Evolutionary conservation across 306 rosid genomes (phyloP).

Genomic region (Gastrolobium villosum): DNA sequence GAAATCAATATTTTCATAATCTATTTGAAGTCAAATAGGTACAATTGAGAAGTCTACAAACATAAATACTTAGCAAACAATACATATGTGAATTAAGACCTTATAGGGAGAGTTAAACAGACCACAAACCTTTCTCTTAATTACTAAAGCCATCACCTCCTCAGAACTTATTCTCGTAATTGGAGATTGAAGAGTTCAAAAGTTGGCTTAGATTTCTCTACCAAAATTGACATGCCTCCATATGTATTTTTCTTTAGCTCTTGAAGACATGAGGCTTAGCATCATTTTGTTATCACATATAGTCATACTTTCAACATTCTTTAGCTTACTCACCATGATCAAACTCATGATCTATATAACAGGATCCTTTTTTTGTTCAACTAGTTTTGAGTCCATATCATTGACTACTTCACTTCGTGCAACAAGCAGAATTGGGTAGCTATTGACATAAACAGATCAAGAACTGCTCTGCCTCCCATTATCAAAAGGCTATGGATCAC

Average conservation of each 20-base stretch:
- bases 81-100: background rate
- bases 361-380: conserved; percentile 20
- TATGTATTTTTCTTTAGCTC: background rate
- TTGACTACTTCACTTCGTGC: conserved; percentile 17
- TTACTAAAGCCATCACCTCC: background rate
- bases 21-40: conserved; percentile 22
- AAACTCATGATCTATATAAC: conserved; percentile 1
- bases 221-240: conserved; percentile 25
- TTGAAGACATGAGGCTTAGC: background rate
- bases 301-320: conserved; percentile 29
- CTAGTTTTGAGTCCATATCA: conserved; percentile 29
- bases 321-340: conserved; percentile 9
- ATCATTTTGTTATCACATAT: conserved; percentile 12
- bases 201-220: background rate
- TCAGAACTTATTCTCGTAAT: background rate
- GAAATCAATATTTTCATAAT: conserved; percentile 4
- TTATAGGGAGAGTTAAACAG: background rate
- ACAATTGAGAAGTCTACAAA: conserved; percentile 6
- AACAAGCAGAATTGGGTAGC: conserved; percentile 16
- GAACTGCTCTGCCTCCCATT: conserved; percentile 26
- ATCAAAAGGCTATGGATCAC: conserved; percentile 9
- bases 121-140: background rate
- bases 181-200: conserved; percentile 7
- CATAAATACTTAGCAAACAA: background rate
- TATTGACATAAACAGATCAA: conserved; percentile 6